Conservation (phyloP, 2,329 filamentous ascomycete genomes). For the Diplocarpon rosae region DNA sequence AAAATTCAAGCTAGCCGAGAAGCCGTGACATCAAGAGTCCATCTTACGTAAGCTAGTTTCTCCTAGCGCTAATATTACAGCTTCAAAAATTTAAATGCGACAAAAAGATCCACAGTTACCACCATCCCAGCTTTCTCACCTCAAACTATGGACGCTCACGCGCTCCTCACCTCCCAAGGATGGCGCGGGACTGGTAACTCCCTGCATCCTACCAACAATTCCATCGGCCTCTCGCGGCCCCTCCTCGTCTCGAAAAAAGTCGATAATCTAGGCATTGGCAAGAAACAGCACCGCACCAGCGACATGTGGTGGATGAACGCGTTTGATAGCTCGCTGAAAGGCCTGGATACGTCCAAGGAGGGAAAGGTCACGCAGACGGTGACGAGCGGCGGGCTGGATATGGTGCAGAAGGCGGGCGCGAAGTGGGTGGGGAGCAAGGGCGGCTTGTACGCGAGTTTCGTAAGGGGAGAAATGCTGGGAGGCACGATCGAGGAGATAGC, state of each 20-base stretch:
- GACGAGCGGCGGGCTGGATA: slow-evolving; percentile 42
- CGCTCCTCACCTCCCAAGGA: slow-evolving; percentile 73
- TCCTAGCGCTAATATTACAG: no score
- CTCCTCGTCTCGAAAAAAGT: slow-evolving; percentile 74
- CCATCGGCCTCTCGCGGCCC: slow-evolving; percentile 70
- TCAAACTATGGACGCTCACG: slow-evolving; percentile 67
- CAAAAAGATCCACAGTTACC: no score
- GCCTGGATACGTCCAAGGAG: slow-evolving; percentile 53
- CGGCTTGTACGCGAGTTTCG: slow-evolving; percentile 70
- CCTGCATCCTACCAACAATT: slow-evolving; percentile 62
- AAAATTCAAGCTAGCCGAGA: no score
- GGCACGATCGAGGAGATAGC: slow-evolving; percentile 47
- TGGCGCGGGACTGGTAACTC: slow-evolving; percentile 86
- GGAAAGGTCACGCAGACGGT: slow-evolving; percentile 46
- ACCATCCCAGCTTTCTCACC: background rate
- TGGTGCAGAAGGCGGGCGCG: slow-evolving; percentile 41
- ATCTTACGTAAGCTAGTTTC: no score
- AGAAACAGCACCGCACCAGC: slow-evolving; percentile 51
- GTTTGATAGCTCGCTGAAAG: slow-evolving; percentile 82
- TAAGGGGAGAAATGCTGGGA: slow-evolving; percentile 65
- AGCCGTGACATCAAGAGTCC: no score
- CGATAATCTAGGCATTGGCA: slow-evolving; percentile 71
- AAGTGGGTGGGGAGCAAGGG: slow-evolving; percentile 46
- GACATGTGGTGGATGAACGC: slow-evolving; percentile 98
- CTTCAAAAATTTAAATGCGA: no score